Conservation (phyloP, 1,139 yeast species). For the Diutina siamensis region DNA sequence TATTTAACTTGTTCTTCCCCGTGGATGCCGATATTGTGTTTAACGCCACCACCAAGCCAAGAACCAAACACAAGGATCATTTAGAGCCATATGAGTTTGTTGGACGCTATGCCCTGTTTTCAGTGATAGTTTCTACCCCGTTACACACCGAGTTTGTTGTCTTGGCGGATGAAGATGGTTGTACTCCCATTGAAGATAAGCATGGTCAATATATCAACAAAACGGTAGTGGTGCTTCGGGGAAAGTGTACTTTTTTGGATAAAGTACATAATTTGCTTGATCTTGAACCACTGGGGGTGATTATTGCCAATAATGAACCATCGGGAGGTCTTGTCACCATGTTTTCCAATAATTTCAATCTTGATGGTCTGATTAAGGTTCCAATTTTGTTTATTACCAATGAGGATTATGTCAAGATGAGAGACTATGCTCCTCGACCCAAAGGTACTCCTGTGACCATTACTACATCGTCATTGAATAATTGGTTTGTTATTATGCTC, state of each 20-base stretch:
- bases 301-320: constrained; percentile 34
- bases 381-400: constrained; percentile 31
- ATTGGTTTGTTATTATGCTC: constrained; percentile 27
- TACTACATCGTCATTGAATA: constrained; percentile 27
- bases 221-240: constrained; percentile 23
- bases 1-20: constrained; percentile 3
- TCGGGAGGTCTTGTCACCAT: constrained; percentile 28
- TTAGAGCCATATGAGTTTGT: constrained; percentile 10
- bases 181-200: neutral
- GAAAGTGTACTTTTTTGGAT: constrained; percentile 32
- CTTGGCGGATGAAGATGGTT: neutral
- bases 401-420: constrained; percentile 23
- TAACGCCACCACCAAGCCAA: neutral
- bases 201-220: neutral
- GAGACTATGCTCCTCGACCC: constrained; percentile 8
- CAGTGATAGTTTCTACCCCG: constrained; percentile 19
- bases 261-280: constrained; percentile 23
- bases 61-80: neutral
- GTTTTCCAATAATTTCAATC: constrained; percentile 27
- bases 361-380: constrained; percentile 20
- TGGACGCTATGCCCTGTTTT: constrained; percentile 34
- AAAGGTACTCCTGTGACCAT: constrained; percentile 11
- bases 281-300: constrained; percentile 22
- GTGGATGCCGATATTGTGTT: neutral
- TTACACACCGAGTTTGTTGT: neutral